Base-by-base conservation (phyloP, 139 green algal species). In the Picochlorum sp. region DNA sequence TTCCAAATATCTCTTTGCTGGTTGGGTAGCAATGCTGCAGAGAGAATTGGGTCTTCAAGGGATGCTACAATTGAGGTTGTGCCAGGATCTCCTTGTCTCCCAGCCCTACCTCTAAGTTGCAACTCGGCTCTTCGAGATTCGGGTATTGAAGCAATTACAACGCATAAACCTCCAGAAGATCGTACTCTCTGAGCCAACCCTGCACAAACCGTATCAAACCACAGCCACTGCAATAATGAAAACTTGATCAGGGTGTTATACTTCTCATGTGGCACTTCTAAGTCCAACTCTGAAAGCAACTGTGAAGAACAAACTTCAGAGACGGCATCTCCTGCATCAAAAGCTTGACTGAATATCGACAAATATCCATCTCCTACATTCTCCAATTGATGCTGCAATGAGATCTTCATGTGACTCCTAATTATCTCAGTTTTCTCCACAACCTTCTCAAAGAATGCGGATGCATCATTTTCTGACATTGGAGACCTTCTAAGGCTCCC, bases 51-150 rank as follows among this genome's bases (percentile, higher is more conserved):
- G 72, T 92, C 68, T 6, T 74, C 57, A 23, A 81, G 20, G 34
- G 81, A 75, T 49, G 74, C 70, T 47, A 94, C 30, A 49, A 84
- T 68, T 34, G 75, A 54, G 1, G 78, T 85, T 59, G 83, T 72
- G 28, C 87, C 87, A 0, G 85, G 84, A 66, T 93, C 86, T 0
- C 86, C 86, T 71, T 90, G 81, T 61, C 61, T 66, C 26, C 61
- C 86, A n/a, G 86, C 80, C 1, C 86, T 61, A 5, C 78, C 87
- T 7, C 79, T 58, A 64, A 95, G 74, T 75, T 95, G 87, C 38
- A 82, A 71, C 66, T 90, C 83, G 2, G 83, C 76, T 21, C 87
- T 74, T 34, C 64, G 15, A 34, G 61, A 70, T 30, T 80, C 68
- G n/a, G 76, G 76, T 6, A 86, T 37, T 2, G 68, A 82, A 3